Base-by-base conservation (phyloP, 495 filamentous ascomycete species). In the Tetracladium setigerum region DNA sequence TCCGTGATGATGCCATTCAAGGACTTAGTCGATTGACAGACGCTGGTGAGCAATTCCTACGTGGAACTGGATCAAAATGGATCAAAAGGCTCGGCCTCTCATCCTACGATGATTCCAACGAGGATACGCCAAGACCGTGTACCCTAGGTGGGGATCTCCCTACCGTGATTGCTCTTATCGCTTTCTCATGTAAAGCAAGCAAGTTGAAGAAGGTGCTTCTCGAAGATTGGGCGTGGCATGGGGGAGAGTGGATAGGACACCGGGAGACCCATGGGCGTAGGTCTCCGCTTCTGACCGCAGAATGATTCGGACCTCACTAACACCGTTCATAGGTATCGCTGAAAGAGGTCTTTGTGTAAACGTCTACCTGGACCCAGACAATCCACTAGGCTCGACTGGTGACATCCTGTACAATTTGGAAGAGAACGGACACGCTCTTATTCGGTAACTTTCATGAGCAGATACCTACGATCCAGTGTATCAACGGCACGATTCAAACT, bases 331-430 rank as follows among this genome's bases (percentile, higher is more conserved):
- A 47, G 38, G 35, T 24, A 19, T 32, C 14, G n/a, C 37, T 1
- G 16, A 18, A 16, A 37, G 57, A 37, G 57, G 57, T 4, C 14
- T 60, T 16, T 37, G 53, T 8, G 48, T 47, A 13, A 44, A 13
- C n/a, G 32, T 60, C 18, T 60, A 52, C 38, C 41, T 51, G 5
- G 57, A 60, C 30, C 54, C 54, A 1, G 40, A 46, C 2, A 59
- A 59, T 44, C 24, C 38, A 13, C 27, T 44, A 10, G 37, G 46
- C 5, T 55, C 52, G n/a, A 59, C 52, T 13, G 1, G 1, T 5
- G 6, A 22, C 3, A 32, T 15, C 0, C n/a, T 59, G 7, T 1
- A 15, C 3, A 30, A 45, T 32, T 31, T 59, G 5, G 56, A 59
- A 33, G 13, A 16, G 34, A 9, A 38, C 31, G 38, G 38, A 11